A percentile compares a stretch with the other conserved stretches of the same genome.
Conservation (phyloP, 139 green algal genomes). For the Volvox africanus region DNA sequence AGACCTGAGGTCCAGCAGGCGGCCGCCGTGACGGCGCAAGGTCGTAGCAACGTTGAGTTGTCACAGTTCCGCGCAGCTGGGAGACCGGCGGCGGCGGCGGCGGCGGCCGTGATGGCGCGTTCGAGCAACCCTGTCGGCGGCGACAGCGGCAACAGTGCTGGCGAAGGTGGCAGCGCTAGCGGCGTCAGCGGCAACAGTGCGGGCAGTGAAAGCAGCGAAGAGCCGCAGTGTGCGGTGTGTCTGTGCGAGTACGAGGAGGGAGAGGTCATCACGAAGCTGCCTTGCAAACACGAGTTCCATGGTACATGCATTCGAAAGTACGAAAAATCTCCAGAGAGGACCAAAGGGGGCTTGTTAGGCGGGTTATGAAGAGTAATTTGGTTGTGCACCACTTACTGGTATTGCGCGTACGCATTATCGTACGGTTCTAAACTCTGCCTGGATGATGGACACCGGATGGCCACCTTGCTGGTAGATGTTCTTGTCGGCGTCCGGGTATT, state of each 20-base stretch:
- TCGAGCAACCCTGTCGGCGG: not conserved
- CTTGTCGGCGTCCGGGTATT: too few species aligned
- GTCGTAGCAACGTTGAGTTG: not conserved
- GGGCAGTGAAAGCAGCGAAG: constrained; percentile 41
- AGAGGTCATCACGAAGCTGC: constrained; percentile 75
- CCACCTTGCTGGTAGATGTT: too few species aligned
- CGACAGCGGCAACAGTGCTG: not conserved
- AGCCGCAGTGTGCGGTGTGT: constrained; percentile 77
- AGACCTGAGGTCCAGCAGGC: not conserved
- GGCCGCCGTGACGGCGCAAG: not conserved
- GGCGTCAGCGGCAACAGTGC: not conserved
- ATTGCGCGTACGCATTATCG: too few species aligned
- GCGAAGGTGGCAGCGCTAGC: not conserved
- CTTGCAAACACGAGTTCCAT: constrained; percentile 64
- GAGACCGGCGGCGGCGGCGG: not conserved
- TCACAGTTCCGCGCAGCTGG: not conserved
- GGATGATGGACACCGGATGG: too few species aligned
- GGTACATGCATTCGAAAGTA: constrained; percentile 78
- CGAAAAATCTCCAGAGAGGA: not conserved
- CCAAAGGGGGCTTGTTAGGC: too few species aligned
- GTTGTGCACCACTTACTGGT: too few species aligned
- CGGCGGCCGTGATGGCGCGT: not conserved
- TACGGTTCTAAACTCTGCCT: too few species aligned
- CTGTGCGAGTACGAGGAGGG: constrained; percentile 80
- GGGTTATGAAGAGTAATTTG: too few species aligned